A percentile compares a stretch with the other conserved stretches of the same genome.
Evolutionary conservation across 345 rosid genomes (phyloP).

Genomic region (Euphorbia tirucalli): DNA sequence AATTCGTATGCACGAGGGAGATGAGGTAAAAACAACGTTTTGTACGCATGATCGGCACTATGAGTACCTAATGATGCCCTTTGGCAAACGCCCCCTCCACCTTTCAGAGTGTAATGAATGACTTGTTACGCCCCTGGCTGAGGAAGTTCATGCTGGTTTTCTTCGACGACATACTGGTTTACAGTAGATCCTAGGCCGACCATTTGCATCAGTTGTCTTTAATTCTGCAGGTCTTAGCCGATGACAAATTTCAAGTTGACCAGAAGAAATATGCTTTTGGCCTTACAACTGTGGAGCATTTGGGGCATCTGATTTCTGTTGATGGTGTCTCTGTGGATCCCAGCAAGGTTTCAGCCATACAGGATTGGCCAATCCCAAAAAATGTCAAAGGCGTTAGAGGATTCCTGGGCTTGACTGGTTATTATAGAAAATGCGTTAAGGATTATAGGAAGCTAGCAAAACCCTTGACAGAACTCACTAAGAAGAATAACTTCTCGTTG

Average conservation of each 20-base stretch:
- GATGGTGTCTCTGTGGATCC: neutral
- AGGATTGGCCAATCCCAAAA: neutral
- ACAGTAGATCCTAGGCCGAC: neutral
- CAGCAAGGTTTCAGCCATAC: neutral
- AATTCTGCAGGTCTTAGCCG: neutral
- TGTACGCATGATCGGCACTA: neutral
- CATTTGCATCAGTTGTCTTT: neutral
- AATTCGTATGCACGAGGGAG: too few relatives aligned
- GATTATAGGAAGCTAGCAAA: neutral
- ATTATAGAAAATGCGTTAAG: neutral
- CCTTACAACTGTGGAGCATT: neutral
- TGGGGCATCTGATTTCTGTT: neutral
- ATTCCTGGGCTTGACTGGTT: neutral
- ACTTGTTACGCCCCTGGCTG: neutral
- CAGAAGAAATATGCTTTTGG: neutral
- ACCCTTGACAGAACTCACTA: neutral
- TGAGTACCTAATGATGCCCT: neutral
- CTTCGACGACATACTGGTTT: slow-evolving; percentile 2
- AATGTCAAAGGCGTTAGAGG: neutral
- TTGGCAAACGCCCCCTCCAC: neutral
- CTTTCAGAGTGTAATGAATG: neutral
- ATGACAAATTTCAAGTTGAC: neutral
- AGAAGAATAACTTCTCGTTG: neutral
- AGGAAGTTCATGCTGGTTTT: neutral
- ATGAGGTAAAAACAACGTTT: neutral